Evolutionary conservation across 2,329 filamentous ascomycete genomes (phyloP).

Genomic region (Paracoccidioides lutzii): DNA sequence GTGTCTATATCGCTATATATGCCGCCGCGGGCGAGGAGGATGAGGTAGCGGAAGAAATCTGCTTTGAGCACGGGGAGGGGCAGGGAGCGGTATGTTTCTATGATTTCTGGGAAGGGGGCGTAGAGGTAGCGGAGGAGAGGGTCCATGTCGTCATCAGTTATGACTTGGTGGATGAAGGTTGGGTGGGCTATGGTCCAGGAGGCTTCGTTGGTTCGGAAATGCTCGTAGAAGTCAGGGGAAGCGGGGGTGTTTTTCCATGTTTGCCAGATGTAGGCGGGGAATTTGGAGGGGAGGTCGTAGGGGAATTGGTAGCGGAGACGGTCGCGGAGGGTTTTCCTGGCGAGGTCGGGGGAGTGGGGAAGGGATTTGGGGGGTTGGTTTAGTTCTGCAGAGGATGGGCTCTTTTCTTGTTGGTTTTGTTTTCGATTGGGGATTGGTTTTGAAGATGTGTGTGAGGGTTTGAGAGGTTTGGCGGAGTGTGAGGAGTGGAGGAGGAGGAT

Average conservation of each 20-base stretch:
- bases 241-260: conserved; percentile 87
- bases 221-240: conserved; percentile 58
- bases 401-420: background rate
- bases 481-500: conserved; percentile 57
- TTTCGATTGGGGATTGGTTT: too few species aligned
- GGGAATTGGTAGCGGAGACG: conserved; percentile 86
- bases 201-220: conserved; percentile 70
- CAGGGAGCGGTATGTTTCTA: conserved; percentile 61
- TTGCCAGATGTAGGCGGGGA: conserved; percentile 98
- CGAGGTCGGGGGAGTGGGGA: conserved; percentile 55
- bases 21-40: conserved; percentile 63
- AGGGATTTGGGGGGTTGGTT: background rate
- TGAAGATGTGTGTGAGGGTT: background rate
- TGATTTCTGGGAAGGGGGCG: conserved; percentile 63
- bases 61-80: conserved; percentile 65
- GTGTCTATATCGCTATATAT: conserved; percentile 94
- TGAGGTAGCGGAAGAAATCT: conserved; percentile 64
- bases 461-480: conserved; percentile 25
- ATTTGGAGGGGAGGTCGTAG: conserved; percentile 77
- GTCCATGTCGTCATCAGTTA: conserved; percentile 76
- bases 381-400: too few species aligned
- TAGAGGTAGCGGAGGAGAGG: conserved; percentile 79
- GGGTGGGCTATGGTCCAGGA: conserved; percentile 83
- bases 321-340: conserved; percentile 59
- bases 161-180: conserved; percentile 88